phyloP scores from a whole-genome alignment of 441 rosid species.

The Raphanus hybrid region DNA sequence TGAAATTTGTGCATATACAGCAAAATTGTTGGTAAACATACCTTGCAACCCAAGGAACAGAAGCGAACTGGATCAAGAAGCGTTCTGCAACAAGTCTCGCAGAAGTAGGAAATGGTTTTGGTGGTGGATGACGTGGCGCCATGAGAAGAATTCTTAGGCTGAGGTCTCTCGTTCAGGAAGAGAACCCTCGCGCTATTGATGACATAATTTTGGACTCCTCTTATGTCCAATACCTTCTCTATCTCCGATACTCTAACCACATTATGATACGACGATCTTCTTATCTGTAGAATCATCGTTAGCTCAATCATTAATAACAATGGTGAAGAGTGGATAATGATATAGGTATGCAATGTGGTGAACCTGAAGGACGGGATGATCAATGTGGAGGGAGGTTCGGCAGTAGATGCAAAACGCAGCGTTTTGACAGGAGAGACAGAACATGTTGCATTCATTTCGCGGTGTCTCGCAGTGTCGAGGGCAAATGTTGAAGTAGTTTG shows the following conservation, averaged over 20 bases:
- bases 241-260: slow-evolving; percentile 85
- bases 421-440: slow-evolving; percentile 69
- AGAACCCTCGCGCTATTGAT: slow-evolving; percentile 85
- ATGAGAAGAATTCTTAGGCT: slow-evolving; percentile 53
- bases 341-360: slow-evolving; percentile 2
- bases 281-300: slow-evolving; percentile 53
- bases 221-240: slow-evolving; percentile 63
- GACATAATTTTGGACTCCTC: slow-evolving; percentile 85
- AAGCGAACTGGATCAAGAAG: slow-evolving; percentile 84
- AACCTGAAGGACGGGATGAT: slow-evolving; percentile 74
- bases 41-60: slow-evolving; percentile 97
- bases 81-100: slow-evolving; percentile 72
- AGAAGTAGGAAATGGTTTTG: slow-evolving; percentile 59
- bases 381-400: slow-evolving; percentile 73
- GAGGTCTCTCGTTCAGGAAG: slow-evolving; percentile 85
- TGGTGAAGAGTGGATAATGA: slow-evolving; percentile 2
- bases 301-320: not conserved
- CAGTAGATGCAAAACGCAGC: slow-evolving; percentile 84
- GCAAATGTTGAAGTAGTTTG: slow-evolving; percentile 73
- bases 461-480: slow-evolving; percentile 60
- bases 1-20: not conserved
- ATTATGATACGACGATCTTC: slow-evolving; percentile 85
- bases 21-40: slow-evolving; percentile 38
- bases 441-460: slow-evolving; percentile 78
- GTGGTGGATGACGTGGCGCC: slow-evolving; percentile 28